A percentile compares a stretch with the other conserved stretches of the same genome.
Evolutionary conservation across 2,329 filamentous ascomycete genomes (phyloP).

Genomic region (Verticillium isaacii): DNA sequence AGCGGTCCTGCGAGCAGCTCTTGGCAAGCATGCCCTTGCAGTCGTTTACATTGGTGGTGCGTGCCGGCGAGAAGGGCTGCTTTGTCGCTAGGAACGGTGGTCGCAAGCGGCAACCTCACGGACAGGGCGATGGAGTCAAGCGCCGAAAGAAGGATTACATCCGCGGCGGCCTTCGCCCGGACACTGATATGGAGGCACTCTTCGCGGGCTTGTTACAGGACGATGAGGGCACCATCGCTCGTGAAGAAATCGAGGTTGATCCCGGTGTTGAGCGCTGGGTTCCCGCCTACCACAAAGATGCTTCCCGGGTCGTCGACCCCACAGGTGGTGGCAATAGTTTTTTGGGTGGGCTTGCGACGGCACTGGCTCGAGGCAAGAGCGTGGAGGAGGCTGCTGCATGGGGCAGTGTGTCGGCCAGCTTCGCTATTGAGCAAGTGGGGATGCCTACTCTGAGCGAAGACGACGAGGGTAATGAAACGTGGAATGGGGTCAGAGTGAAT

Average conservation of each 20-base stretch:
- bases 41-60: constrained; percentile 62
- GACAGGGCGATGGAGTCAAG: constrained; percentile 20
- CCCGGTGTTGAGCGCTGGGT: constrained; percentile 69
- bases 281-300: constrained; percentile 64
- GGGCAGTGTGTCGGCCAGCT: constrained; percentile 80
- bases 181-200: constrained; percentile 59
- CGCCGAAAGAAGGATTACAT: constrained; percentile 38
- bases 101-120: constrained; percentile 33
- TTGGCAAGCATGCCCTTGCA: constrained; percentile 60
- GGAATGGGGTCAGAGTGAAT: constrained; percentile 54
- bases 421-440: constrained; percentile 92
- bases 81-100: constrained; percentile 57
- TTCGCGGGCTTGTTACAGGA: constrained; percentile 55
- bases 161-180: constrained; percentile 49
- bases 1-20: constrained; percentile 58
- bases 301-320: constrained; percentile 70
- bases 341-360: constrained; percentile 56
- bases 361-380: constrained; percentile 51
- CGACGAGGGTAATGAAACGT: constrained; percentile 46
- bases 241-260: constrained; percentile 57
- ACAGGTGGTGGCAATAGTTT: constrained; percentile 95
- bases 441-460: constrained; percentile 57
- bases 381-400: constrained; percentile 70
- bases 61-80: constrained; percentile 69
- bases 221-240: constrained; percentile 44